A percentile compares a stretch with the other conserved stretches of the same genome.
phyloP scores from a whole-genome alignment of 2,329 filamentous ascomycete species.

The Epichloe festucae region DNA sequence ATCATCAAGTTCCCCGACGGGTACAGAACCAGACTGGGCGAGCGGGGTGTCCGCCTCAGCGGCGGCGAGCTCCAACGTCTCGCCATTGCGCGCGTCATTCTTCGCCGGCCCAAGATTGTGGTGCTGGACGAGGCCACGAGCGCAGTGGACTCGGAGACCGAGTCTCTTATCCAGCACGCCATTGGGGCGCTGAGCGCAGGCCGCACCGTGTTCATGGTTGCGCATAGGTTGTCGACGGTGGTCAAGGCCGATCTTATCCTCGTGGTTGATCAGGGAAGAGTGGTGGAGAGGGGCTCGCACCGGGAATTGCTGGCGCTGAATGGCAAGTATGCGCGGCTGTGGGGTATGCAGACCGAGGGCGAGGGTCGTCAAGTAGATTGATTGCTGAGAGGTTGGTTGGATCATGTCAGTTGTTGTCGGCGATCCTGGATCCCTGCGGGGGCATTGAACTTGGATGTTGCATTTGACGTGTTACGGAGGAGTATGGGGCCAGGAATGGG shows the following conservation, averaged over 20 bases:
- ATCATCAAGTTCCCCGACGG: conserved; percentile 43
- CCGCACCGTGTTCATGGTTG: conserved; percentile 39
- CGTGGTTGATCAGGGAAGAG: conserved; percentile 36
- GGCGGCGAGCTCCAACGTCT: conserved; percentile 38
- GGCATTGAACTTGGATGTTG: too few species aligned
- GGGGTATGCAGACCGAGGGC: conserved; percentile 29
- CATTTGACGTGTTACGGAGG: too few species aligned
- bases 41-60: conserved; percentile 36
- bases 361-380: neutral
- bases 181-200: conserved; percentile 30
- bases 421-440: too few species aligned
- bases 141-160: conserved; percentile 31
- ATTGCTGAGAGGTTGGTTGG: neutral
- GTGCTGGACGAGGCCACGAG: conserved; percentile 39
- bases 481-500: too few species aligned
- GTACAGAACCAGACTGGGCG: conserved; percentile 34
- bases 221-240: conserved; percentile 28
- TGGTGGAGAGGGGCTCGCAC: conserved; percentile 40
- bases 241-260: conserved; percentile 38
- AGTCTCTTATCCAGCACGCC: conserved; percentile 31
- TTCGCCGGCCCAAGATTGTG: conserved; percentile 16
- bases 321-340: conserved; percentile 38
- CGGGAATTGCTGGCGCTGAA: conserved; percentile 30
- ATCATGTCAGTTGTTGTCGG: too few species aligned
- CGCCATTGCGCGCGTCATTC: conserved; percentile 29